Conservation (phyloP, 1,139 yeast species). For the Arxiozyma telluris region DNA sequence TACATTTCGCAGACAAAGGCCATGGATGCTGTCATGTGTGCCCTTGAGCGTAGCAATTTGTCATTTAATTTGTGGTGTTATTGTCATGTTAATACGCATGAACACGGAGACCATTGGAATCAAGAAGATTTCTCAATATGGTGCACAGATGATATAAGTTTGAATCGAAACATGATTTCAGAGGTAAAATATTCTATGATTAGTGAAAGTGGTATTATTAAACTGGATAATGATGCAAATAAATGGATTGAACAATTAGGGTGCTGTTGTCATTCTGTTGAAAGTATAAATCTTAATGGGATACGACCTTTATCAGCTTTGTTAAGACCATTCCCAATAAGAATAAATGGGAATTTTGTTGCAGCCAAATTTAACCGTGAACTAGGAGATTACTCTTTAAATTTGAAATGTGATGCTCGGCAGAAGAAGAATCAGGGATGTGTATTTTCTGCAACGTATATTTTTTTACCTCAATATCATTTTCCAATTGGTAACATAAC, state of each 20-base stretch:
- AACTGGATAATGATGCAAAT: not conserved
- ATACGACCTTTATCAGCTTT: constrained; percentile 63
- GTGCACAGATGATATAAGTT: constrained; percentile 51
- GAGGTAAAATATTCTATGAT: not conserved
- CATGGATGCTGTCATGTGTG: constrained; percentile 70
- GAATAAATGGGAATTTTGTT: constrained; percentile 45
- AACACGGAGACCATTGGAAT: constrained; percentile 88
- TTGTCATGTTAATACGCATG: constrained; percentile 58
- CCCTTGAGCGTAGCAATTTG: constrained; percentile 62
- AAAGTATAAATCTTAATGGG: constrained; percentile 36
- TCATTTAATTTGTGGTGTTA: constrained; percentile 85
- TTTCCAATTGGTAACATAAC: constrained; percentile 39
- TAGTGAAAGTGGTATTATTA: not conserved
- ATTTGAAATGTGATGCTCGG: constrained; percentile 31
- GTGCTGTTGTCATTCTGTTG: not conserved
- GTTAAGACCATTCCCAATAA: constrained; percentile 61
- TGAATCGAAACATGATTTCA: not conserved
- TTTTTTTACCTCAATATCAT: constrained; percentile 67
- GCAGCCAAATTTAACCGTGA: constrained; percentile 49
- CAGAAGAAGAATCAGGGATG: constrained; percentile 7
- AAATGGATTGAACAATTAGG: not conserved
- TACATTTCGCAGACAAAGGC: constrained; percentile 60
- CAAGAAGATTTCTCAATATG: constrained; percentile 87
- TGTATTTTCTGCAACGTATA: constrained; percentile 39
- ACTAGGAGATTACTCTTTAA: constrained; percentile 40